Base-by-base conservation (phyloP, 495 filamentous ascomycete genomes). In the Glutinoglossum americanum region DNA sequence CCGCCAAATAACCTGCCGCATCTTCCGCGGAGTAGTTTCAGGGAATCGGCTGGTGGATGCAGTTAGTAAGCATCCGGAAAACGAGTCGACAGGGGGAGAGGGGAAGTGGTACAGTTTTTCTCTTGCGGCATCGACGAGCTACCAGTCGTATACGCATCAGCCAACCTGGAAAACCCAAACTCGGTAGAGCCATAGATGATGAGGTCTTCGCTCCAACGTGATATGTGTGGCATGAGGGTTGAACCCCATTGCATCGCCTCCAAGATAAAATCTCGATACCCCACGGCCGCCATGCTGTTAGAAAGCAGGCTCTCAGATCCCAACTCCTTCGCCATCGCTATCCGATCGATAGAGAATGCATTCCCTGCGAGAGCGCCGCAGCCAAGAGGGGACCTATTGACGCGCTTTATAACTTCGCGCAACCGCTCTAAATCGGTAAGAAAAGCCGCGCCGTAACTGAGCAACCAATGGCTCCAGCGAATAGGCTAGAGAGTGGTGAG, bases 101-200 rank as follows among this genome's bases (percentile, higher is more conserved):
- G n/a, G n/a, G n/a, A n/a, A n/a, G n/a, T n/a, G n/a, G n/a, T n/a
- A n/a, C n/a, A 13, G 1, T 74, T 73, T 73, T 81, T 80, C 74
- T 94, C 94, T 74, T 98, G 88, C 48, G 89, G 89, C 89, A 95
- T 94, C 45, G 94, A 70, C 19, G 81, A 86, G 59, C 79, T 83
- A 37, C 88, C 89, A 1, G 87, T 94, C 7, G 79, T 81, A 68
- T 93, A 94, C 1, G 85, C 84, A 64, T 95, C 89, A 8, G 88
- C 88, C 27, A 94, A 71, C 56, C 77, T 75, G 47, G 94, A 79
- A 65, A 88, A 94, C 51, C 82, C 79, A 62, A 93, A 94, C 68
- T 94, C 89, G 59, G 78, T 71, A 45, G 80, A 80, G 44, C 76
- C 83, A 75, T 92, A 94, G 70, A 92, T 82, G 67, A 94, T 93